These are phyloP conservation scores for Dactylonectria macrodidyma DNA, from an alignment of 2,329 filamentous ascomycete species.

Conservation along the genomic window DNA sequence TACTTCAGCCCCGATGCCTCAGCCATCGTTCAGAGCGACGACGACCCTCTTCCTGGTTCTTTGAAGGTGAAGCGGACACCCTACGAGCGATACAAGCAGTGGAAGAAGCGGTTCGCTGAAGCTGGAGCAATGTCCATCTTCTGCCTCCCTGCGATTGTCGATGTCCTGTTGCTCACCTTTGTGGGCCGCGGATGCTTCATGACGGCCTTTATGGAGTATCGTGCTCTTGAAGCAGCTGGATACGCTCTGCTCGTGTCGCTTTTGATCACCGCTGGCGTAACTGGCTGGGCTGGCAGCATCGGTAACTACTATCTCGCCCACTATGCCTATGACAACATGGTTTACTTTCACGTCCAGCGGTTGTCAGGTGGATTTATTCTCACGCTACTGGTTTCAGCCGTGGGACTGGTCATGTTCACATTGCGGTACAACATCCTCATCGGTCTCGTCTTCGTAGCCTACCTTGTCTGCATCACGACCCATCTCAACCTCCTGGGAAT, in stretches of 20 bases:
- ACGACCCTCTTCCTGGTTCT: not conserved
- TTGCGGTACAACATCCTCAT: slow-evolving; percentile 20
- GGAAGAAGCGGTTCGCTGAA: slow-evolving; percentile 35
- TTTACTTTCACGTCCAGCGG: slow-evolving; percentile 38
- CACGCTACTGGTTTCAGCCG: slow-evolving; percentile 17
- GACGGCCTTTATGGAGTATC: slow-evolving; percentile 34
- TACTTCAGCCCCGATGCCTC: slow-evolving; percentile 32
- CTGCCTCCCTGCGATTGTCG: slow-evolving; percentile 35
- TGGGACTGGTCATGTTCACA: slow-evolving; percentile 31
- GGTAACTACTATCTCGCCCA: slow-evolving; percentile 38
- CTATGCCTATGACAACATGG: slow-evolving; percentile 42
- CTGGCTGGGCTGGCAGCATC: slow-evolving; percentile 38
- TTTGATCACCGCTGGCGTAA: slow-evolving; percentile 36
- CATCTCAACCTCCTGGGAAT: slow-evolving; percentile 38
- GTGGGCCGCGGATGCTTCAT: slow-evolving; percentile 38
- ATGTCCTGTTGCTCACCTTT: slow-evolving; percentile 36
- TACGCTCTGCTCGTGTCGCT: slow-evolving; percentile 35
- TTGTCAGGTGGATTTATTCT: slow-evolving; percentile 36
- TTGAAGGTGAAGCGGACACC: slow-evolving; percentile 15
- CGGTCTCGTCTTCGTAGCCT: slow-evolving; percentile 37
- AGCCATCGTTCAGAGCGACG: not conserved
- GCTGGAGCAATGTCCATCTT: slow-evolving; percentile 39
- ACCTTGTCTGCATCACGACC: slow-evolving; percentile 33
- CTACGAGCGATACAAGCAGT: slow-evolving; percentile 25
- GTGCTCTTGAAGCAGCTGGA: slow-evolving; percentile 32